Evolutionary conservation across 345 rosid species (phyloP).

Genomic region (Cardamine occulta): DNA sequence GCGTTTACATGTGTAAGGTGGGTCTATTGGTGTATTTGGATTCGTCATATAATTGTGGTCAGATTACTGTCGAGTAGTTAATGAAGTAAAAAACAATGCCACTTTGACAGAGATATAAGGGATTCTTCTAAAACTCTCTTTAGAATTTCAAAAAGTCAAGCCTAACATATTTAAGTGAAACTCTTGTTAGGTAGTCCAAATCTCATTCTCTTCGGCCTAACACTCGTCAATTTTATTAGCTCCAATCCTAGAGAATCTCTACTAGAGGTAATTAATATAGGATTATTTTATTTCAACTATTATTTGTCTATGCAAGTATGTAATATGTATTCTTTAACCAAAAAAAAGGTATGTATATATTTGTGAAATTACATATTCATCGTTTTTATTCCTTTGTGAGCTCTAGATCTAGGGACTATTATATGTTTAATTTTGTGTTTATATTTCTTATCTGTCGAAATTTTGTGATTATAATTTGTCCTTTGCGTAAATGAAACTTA

Average conservation of each 20-base stretch:
- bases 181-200: slow-evolving; percentile 42
- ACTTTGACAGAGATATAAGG: slow-evolving; percentile 18
- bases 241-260: slow-evolving; percentile 16
- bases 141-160: slow-evolving; percentile 29
- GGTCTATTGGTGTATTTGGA: slow-evolving; percentile 21
- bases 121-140: slow-evolving; percentile 30
- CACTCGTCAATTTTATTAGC: slow-evolving; percentile 13
- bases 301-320: not conserved
- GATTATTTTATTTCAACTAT: not conserved
- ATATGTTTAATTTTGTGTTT: not conserved
- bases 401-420: not conserved
- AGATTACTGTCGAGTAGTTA: slow-evolving; percentile 19
- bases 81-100: slow-evolving; percentile 24
- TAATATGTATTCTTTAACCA: not conserved
- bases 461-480: not conserved
- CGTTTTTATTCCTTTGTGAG: not conserved
- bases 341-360: not conserved
- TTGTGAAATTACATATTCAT: not conserved
- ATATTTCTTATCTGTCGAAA: not conserved
- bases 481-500: not conserved
- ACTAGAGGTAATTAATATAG: not conserved
- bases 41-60: slow-evolving; percentile 13
- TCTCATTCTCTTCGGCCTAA: slow-evolving; percentile 39
- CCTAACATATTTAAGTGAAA: slow-evolving; percentile 45
- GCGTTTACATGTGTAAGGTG: not conserved